phyloP scores from a whole-genome alignment of 805 yeast species.

The Monosporozyma aerobia region DNA sequence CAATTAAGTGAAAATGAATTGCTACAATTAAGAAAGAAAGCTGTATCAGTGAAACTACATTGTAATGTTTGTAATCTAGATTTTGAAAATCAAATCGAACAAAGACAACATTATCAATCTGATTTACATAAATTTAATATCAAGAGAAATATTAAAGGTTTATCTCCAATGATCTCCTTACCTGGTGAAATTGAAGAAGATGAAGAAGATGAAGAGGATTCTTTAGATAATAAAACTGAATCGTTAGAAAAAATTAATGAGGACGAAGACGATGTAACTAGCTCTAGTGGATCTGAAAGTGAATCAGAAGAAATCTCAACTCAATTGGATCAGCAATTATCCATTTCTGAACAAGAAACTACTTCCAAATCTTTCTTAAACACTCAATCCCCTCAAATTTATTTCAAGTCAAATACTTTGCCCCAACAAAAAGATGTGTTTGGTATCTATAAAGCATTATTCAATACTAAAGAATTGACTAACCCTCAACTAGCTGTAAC shows the following conservation, averaged over 20 bases:
- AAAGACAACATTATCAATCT: conserved; percentile 43
- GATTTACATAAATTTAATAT: conserved; percentile 53
- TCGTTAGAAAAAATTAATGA: conserved; percentile 24
- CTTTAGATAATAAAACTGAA: conserved; percentile 14
- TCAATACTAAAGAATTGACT: conserved; percentile 35
- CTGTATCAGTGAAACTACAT: conserved; percentile 4
- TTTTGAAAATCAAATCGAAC: conserved; percentile 10
- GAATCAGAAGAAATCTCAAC: conserved; percentile 16
- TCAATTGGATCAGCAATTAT: conserved; percentile 7
- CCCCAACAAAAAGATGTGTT: conserved; percentile 33
- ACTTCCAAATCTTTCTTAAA: conserved; percentile 41
- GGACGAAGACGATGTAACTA: conserved; percentile 4
- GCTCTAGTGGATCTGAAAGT: conserved; percentile 11
- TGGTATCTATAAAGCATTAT: conserved; percentile 59
- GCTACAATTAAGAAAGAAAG: conserved; percentile 11
- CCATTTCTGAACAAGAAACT: background rate
- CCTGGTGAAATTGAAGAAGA: conserved; percentile 50
- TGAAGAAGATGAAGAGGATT: conserved; percentile 16
- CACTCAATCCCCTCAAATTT: conserved; percentile 61
- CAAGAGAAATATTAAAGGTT: conserved; percentile 41
- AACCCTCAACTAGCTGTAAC: conserved; percentile 45
- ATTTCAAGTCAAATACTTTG: conserved; percentile 43
- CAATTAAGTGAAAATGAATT: conserved; percentile 8
- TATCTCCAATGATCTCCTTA: conserved; percentile 40
- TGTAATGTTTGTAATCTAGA: conserved; percentile 22